Evolutionary conservation across 2,329 filamentous ascomycete species (phyloP), one percentile per base, ranked within the genome.

Genomic region (Phaeosphaeriaceae sp.): DNA sequence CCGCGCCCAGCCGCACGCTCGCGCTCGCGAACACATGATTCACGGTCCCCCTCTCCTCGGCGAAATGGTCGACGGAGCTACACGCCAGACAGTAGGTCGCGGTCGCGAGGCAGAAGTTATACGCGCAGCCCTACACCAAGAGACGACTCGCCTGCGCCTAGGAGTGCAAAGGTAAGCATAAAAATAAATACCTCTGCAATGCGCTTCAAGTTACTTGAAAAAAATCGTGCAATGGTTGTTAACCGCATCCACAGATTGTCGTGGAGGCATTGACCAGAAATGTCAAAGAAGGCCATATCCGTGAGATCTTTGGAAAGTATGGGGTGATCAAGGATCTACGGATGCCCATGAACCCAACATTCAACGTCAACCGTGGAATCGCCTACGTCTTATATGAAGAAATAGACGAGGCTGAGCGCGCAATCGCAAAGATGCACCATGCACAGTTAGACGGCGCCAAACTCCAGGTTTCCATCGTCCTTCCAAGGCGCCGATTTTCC

Each of bases 381-480:
- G 94, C 93, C 26, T 97, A 97, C 72, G 92, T 97, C 56, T 81
- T 96, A 34, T 99, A 88, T 74, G 79, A 85, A 45, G 81, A 88
- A 58, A 84, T 92, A 57, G 80, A 83, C 41, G 88, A 93, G 56
- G 93, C 94, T 18, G 91, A 97, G 74, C 81, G 86, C 12, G 94
- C 94, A 21, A 95, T 97, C 62, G 86, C 92, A 15, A 90, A 96
- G 71, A 97, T 99, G 94, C 94, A 99, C 74, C 94, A 99, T 76
- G 91, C 90, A n/a, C 90, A 96, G 68, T 77, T 96, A 21, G 92
- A 97, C 72, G 92, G 92, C 42, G 85, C 87, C 17, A 81, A 86
- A 32, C 87, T 97, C 66, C 88, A 88, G 66, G 92, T 97, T 40
- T 94, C 90, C 36, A 94, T 97, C 59, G 90, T 96, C 20, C 80